Evolutionary conservation across 2,329 filamentous ascomycete genomes (phyloP).

Genomic region (Alternaria gansuensis): DNA sequence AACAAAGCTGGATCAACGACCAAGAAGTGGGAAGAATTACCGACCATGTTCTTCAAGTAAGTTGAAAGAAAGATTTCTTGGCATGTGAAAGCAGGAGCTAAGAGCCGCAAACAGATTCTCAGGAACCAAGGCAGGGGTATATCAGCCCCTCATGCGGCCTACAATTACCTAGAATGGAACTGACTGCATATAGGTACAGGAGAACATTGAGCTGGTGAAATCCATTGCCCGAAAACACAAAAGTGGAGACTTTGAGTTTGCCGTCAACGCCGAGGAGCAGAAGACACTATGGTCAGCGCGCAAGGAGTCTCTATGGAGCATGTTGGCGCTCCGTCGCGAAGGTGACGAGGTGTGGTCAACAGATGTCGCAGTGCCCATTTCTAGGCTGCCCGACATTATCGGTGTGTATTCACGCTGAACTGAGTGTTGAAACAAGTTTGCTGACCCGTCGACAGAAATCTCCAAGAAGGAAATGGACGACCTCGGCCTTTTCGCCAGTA

Average conservation of each 20-base stretch:
- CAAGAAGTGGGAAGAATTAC: conserved; percentile 76
- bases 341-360: conserved; percentile 69
- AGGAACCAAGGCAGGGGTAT: conserved; percentile 73
- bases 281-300: conserved; percentile 68
- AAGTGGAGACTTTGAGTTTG: conserved; percentile 64
- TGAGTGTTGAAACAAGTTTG: neutral
- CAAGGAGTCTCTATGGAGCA: conserved; percentile 69
- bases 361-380: conserved; percentile 69
- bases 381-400: conserved; percentile 68
- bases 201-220: conserved; percentile 76
- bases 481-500: conserved; percentile 84
- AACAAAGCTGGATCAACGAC: conserved; percentile 76
- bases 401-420: conserved; percentile 49
- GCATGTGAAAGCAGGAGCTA: conserved; percentile 30
- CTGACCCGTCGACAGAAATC: conserved; percentile 65
- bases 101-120: conserved; percentile 63
- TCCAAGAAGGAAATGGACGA: conserved; percentile 91
- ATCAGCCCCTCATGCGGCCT: conserved; percentile 24
- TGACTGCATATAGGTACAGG: conserved; percentile 65
- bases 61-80: conserved; percentile 23
- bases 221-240: conserved; percentile 70
- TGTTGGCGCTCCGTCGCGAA: conserved; percentile 64
- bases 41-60: conserved; percentile 83
- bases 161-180: conserved; percentile 36
- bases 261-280: conserved; percentile 62